phyloP scores from a whole-genome alignment of 192 early-diverging fungal species.

The Mortierella hygrophila region DNA sequence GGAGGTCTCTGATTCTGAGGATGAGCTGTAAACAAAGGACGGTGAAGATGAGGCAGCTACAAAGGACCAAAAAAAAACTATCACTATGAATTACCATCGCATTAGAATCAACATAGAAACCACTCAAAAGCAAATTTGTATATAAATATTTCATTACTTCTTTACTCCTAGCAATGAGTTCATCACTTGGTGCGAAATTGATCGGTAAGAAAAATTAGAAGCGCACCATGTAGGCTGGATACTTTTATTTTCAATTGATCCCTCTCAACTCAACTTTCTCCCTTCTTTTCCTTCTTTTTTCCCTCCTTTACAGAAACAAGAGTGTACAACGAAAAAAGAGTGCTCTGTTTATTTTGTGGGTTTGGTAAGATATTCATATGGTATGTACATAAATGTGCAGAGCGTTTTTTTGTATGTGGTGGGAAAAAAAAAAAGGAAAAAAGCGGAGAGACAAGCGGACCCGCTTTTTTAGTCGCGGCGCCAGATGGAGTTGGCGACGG shows the following conservation, averaged over 20 bases:
- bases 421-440: not conserved
- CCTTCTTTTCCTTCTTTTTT: too few relatives aligned
- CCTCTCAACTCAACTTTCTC: too few relatives aligned
- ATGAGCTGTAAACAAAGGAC: constrained; percentile 23
- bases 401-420: not conserved
- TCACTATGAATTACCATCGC: not conserved
- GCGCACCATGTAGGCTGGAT: too few relatives aligned
- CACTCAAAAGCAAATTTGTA: not conserved
- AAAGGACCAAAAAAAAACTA: not conserved
- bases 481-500: constrained; percentile 63
- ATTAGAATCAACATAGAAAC: not conserved
- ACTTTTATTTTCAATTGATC: too few relatives aligned
- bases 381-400: not conserved
- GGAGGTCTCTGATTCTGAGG: constrained; percentile 52
- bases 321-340: not conserved
- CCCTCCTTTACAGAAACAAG: too few relatives aligned
- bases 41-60: constrained; percentile 14
- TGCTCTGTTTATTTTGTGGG: not conserved
- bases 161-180: not conserved
- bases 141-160: not conserved
- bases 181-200: too few relatives aligned
- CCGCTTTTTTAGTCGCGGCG: constrained; percentile 44
- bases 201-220: too few relatives aligned
- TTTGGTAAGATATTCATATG: not conserved
- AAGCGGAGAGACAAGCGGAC: too few relatives aligned